Base-by-base conservation (phyloP, 2,329 filamentous ascomycete genomes). In the Trichoderma sp. region DNA sequence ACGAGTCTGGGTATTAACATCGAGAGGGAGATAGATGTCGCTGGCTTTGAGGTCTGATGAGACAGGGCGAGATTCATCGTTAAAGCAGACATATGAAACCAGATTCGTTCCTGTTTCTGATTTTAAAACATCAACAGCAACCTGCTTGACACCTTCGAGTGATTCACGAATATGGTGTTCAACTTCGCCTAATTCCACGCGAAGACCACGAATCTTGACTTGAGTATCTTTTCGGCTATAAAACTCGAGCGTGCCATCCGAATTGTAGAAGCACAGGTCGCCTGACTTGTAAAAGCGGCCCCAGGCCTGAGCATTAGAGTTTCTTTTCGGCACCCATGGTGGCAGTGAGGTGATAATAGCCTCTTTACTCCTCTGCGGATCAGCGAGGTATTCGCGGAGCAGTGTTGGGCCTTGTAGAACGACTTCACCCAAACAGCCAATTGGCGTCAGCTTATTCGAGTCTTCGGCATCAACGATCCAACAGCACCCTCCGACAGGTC, bases 131-230 rank as follows among this genome's bases (percentile, higher is more conserved):
- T 73, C 74, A 32, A 69, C 71, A 15, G 15, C 57, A 32, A 72
- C 68, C 30, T 73, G 71, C 3, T 26, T 36, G 14, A 64, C 58
- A 9, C 53, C 39, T 3, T 72, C n/a, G 2, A 73, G 43, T 2
- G 26, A 30, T 21, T 68, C 57, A 1, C 47, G 15, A 21, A 77
- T 57, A 1, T 71, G 67, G 5, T 74, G 43, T 53, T 78, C 77
- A 11, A 79, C 47, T 58, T 78, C 77, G 0, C 73, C 76, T n/a
- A 87, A 80, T 78, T 87, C 90, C 60, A 88, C 81, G 64, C 87
- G 79, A 73, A 85, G 89, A 26, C 90, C 90, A n/a, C 84, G 83
- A 8, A 90, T 78, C 77, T 90, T 90, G 64, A 89, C 83, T 75
- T 90, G 88, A 0, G 82, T 83, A 73, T 90, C 88, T 73, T 87